Conservation (phyloP, 108 stramenopile species). For the Conticribra guillardii region DNA sequence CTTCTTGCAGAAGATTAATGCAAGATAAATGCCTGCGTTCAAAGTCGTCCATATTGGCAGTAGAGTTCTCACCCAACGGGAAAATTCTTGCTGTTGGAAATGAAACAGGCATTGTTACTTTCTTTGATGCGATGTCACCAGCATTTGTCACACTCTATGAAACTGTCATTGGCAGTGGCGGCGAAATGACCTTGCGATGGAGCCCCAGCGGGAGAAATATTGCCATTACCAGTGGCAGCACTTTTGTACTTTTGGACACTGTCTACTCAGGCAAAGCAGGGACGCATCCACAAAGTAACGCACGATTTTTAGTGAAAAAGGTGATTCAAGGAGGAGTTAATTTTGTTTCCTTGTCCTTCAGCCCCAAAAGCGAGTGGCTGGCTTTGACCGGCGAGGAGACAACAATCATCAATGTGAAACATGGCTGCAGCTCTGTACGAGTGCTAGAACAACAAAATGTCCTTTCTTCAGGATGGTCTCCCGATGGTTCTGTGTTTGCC, state of each 20-base stretch:
- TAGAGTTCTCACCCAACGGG: conserved; percentile 70
- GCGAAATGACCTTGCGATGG: conserved; percentile 66
- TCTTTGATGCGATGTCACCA: conserved; percentile 54
- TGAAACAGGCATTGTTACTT: conserved; percentile 68
- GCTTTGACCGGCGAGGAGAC: conserved; percentile 56
- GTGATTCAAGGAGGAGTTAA: conserved; percentile 53
- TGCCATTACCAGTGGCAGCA: conserved; percentile 52
- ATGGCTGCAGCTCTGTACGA: conserved; percentile 43
- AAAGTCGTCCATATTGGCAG: conserved; percentile 57
- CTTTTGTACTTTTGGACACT: conserved; percentile 59
- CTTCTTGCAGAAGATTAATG: conserved; percentile 59
- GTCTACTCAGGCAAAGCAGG: conserved; percentile 15
- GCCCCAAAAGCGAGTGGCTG: conserved; percentile 54
- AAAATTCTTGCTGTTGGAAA: conserved; percentile 66
- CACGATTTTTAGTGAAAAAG: conserved; percentile 60
- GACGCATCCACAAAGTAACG: conserved; percentile 24
- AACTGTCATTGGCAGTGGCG: conserved; percentile 52
- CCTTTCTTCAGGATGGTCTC: conserved; percentile 56
- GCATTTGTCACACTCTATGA: conserved; percentile 68
- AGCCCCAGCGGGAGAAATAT: conserved; percentile 60
- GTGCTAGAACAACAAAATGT: conserved; percentile 18
- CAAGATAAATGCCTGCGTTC: conserved; percentile 60
- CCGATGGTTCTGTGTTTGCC: conserved; percentile 62
- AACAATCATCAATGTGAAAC: conserved; percentile 48
- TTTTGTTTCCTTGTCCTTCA: conserved; percentile 52